Conservation (phyloP, 2,329 filamentous ascomycete genomes). For the Zarea fungicola region DNA sequence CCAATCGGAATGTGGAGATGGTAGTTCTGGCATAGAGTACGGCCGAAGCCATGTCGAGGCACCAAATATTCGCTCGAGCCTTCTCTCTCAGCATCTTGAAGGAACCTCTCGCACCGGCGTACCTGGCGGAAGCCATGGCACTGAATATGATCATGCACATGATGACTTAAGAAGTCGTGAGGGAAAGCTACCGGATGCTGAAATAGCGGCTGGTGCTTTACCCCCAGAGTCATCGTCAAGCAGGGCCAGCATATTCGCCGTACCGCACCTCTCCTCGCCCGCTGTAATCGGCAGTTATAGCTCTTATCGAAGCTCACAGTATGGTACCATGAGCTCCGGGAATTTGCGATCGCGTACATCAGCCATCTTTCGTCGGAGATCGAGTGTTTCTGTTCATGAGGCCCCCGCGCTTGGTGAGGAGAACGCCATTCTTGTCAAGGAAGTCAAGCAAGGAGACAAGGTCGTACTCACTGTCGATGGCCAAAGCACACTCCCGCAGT, state of each 20-base stretch:
- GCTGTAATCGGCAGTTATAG: conserved; percentile 69
- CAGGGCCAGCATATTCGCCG: conserved; percentile 46
- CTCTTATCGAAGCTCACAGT: conserved; percentile 43
- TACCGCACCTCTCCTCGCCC: conserved; percentile 59
- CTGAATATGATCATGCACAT: conserved; percentile 10
- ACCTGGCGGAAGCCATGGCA: conserved; percentile 18
- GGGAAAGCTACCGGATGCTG: conserved; percentile 41
- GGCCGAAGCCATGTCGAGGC: conserved; percentile 36
- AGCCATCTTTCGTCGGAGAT: conserved; percentile 38
- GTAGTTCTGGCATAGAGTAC: conserved; percentile 34
- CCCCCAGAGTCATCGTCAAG: conserved; percentile 18
- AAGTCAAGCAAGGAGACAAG: conserved; percentile 82
- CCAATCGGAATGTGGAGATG: conserved; percentile 27
- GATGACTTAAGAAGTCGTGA: conserved; percentile 41
- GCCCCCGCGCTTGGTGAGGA: conserved; percentile 49
- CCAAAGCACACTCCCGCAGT: conserved; percentile 92
- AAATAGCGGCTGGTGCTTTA: conserved; percentile 28
- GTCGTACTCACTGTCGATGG: conserved; percentile 81
- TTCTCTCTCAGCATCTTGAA: conserved; percentile 50
- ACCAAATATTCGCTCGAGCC: conserved; percentile 31
- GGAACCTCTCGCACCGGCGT: conserved; percentile 24
- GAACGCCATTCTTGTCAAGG: conserved; percentile 78
- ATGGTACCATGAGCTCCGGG: conserved; percentile 45
- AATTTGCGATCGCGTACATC: conserved; percentile 32
- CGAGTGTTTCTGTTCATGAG: conserved; percentile 30